Conservation (phyloP, 805 yeast genomes). For the Pichia ethanolica region DNA sequence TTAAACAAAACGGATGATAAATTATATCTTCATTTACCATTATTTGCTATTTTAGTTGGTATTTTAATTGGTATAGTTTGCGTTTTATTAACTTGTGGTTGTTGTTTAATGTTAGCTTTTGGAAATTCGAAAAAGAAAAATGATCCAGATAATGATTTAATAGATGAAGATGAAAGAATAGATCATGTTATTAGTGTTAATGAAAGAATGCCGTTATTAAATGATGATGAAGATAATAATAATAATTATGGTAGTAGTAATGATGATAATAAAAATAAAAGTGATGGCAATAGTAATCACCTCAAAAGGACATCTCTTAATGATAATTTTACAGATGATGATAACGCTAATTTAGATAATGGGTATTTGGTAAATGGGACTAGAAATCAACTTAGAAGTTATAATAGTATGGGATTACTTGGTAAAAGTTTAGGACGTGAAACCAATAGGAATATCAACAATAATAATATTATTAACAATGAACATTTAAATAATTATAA, state of each 20-base stretch:
- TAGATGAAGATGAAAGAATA: background rate
- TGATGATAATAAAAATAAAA: background rate
- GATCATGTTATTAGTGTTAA: slow-evolving; percentile 7
- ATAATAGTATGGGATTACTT: background rate
- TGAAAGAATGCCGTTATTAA: slow-evolving; percentile 9
- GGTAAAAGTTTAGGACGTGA: background rate
- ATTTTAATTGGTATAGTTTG: slow-evolving; percentile 51
- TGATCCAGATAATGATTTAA: background rate
- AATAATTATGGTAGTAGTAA: background rate
- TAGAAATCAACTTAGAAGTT: background rate
- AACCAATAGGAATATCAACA: background rate
- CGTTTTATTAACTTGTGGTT: slow-evolving; percentile 27
- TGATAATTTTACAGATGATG: background rate
- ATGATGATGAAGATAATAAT: slow-evolving; percentile 1
- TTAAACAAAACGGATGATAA: slow-evolving; percentile 35
- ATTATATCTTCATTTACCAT: slow-evolving; percentile 56
- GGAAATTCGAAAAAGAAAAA: slow-evolving; percentile 14
- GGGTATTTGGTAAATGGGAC: background rate
- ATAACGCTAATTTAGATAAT: background rate
- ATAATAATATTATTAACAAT: background rate
- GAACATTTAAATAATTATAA: too few relatives aligned
- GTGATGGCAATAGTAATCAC: background rate
- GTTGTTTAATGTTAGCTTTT: slow-evolving; percentile 30
- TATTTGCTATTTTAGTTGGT: slow-evolving; percentile 62
- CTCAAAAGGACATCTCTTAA: too few relatives aligned